Evolutionary conservation across 257 asterid species (phyloP).

Genomic region (Solanum boliviense): DNA sequence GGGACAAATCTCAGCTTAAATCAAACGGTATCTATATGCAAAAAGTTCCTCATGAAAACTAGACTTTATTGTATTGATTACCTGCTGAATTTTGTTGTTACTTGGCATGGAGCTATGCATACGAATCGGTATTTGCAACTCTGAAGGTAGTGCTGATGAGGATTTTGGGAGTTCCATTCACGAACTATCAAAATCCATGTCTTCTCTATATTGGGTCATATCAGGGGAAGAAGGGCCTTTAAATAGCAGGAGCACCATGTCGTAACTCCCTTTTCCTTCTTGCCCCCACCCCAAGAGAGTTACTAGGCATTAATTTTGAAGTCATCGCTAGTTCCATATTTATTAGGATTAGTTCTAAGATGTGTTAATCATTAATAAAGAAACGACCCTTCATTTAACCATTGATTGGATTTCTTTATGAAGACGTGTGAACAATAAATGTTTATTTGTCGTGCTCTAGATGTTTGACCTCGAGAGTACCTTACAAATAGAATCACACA

Average conservation of each 20-base stretch:
- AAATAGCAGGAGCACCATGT: background rate
- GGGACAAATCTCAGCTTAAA: background rate
- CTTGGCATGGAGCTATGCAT: background rate
- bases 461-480: background rate
- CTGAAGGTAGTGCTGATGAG: background rate
- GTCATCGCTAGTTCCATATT: background rate
- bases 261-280: background rate
- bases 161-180: background rate
- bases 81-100: background rate
- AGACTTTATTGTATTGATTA: background rate
- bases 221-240: background rate
- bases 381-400: background rate
- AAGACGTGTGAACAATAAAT: background rate
- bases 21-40: background rate
- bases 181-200: background rate
- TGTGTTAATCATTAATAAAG: background rate
- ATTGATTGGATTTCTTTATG: background rate
- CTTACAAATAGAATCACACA: background rate
- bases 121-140: background rate
- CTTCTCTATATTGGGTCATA: background rate
- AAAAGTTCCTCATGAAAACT: background rate
- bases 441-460: background rate
- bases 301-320: background rate
- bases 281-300: background rate
- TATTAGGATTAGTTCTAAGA: background rate